Evolutionary conservation across 2,329 filamentous ascomycete species (phyloP), one percentile per base, ranked within the genome.

Genomic region (Aspergillus sp.): DNA sequence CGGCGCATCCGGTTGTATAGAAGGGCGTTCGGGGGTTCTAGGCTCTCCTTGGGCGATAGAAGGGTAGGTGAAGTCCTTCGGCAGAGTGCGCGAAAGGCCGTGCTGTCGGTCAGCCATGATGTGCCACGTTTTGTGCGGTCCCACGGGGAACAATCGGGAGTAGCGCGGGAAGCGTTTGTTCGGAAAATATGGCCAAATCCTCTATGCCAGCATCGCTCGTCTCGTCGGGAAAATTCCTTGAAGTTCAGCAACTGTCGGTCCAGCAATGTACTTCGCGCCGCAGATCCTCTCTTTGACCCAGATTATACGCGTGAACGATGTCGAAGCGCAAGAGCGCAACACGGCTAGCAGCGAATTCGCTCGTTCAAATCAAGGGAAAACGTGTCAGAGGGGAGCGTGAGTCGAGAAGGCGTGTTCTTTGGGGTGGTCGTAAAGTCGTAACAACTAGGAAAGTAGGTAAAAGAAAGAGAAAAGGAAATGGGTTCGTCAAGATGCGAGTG

Each of bases 41-140:
- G 80, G 80, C 59, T 74, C 73, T 34, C 73, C 72, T 47, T 69
- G 67, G 54, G 68, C 67, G 51, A 69, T 56, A 53, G 75, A 74
- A 55, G 77, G 72, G 53, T 79, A 79, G 11, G 77, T 80, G 68
- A 82, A 82, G 68, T 80, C 80, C 65, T 81, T 81, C 30, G 80
- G 80, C 28, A 82, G 69, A 25, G 80, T 82, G 57, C 78, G 79
- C 61, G 80, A 81, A 56, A 81, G 71, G 22, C 74, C 75, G 56
- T 71, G 68, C 62, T 74, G 76, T 66, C 74, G 74, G 62, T 74
- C 71, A 64, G 76, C 72, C 77, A 79, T 79, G 66, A 54, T 71
- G 67, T 53, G 54, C 51, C 47, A 59, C 23, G 53, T 57, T 53
- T 54, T 31, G 57, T 60, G 48, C 53, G 45, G 56, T 30, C 25